Conservation (phyloP, 805 yeast genomes). For the Saccharomycopsis capsularis region DNA sequence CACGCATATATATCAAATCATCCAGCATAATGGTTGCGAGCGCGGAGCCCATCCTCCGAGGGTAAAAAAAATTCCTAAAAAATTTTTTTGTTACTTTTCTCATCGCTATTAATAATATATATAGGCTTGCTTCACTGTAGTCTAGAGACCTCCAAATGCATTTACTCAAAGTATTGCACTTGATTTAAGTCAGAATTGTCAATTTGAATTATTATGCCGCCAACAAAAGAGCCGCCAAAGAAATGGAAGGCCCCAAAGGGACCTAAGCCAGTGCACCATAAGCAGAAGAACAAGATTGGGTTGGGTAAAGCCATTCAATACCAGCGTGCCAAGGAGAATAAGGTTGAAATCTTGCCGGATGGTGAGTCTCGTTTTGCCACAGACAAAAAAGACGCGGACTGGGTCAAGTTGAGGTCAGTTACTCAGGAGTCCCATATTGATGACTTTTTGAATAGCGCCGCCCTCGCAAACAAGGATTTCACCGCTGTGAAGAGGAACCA, state of each 20-base stretch:
- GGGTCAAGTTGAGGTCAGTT: slow-evolving; percentile 88
- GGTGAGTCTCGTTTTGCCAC: slow-evolving; percentile 89
- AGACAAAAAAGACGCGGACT: slow-evolving; percentile 66
- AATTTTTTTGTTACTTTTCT: no score
- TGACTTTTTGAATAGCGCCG: slow-evolving; percentile 92
- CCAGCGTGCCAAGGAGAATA: slow-evolving; percentile 62
- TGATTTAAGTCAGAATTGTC: no score
- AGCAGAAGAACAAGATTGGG: slow-evolving; percentile 77
- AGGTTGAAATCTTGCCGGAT: slow-evolving; percentile 67
- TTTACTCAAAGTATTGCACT: no score
- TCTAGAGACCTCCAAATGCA: no score
- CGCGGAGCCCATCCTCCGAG: no score
- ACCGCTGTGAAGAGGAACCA: slow-evolving; percentile 82
- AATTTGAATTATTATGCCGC: no score
- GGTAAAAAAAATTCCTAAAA: no score
- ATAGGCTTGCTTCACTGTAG: no score
- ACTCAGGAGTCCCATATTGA: slow-evolving; percentile 92
- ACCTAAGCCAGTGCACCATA: slow-evolving; percentile 82
- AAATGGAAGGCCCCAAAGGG: slow-evolving; percentile 89
- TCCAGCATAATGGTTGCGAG: no score
- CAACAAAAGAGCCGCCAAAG: slow-evolving; percentile 47
- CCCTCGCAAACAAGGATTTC: slow-evolving; percentile 91
- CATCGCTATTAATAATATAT: no score
- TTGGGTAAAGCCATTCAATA: slow-evolving; percentile 78
- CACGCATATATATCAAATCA: no score